Evolutionary conservation across 495 filamentous ascomycete species (phyloP).

Genomic region (Podospora tetraspora): DNA sequence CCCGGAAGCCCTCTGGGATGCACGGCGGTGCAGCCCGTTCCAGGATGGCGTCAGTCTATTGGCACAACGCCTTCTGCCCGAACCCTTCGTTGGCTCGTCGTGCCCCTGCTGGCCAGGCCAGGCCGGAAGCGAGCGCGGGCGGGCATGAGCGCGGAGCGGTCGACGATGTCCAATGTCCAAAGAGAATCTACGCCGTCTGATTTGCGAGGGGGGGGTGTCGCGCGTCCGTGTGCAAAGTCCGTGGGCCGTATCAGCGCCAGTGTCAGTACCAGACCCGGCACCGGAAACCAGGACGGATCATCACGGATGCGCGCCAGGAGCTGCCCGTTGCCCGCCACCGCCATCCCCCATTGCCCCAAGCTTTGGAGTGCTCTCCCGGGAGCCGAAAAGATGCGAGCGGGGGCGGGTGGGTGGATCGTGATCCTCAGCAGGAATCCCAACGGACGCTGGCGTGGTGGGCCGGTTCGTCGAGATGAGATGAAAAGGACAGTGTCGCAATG

Average conservation of each 20-base stretch:
- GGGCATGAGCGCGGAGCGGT: neutral
- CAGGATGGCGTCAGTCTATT: conserved; percentile 19
- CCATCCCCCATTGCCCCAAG: neutral
- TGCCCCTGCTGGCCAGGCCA: neutral
- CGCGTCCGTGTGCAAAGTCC: conserved; percentile 18
- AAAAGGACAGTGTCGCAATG: conserved; percentile 13
- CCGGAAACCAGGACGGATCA: conserved; percentile 15
- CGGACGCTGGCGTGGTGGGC: conserved; percentile 3
- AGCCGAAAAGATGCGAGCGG: conserved; percentile 7
- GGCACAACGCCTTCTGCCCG: conserved; percentile 15
- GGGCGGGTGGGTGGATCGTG: conserved; percentile 12
- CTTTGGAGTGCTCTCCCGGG: neutral
- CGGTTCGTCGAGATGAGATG: conserved; percentile 16
- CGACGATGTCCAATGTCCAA: conserved; percentile 12
- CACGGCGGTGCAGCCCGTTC: conserved; percentile 11
- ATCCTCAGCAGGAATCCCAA: conserved; percentile 13
- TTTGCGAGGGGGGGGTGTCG: conserved; percentile 20
- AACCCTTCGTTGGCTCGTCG: conserved; percentile 13
- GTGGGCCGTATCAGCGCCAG: conserved; percentile 20
- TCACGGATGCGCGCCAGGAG: conserved; percentile 6
- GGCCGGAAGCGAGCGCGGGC: neutral
- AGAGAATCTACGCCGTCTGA: conserved; percentile 17
- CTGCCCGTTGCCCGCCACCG: neutral
- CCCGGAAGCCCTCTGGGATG: neutral
- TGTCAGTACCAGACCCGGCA: conserved; percentile 19